Conservation (phyloP, 768 basidiomycete genomes). For the Suillus paluster region DNA sequence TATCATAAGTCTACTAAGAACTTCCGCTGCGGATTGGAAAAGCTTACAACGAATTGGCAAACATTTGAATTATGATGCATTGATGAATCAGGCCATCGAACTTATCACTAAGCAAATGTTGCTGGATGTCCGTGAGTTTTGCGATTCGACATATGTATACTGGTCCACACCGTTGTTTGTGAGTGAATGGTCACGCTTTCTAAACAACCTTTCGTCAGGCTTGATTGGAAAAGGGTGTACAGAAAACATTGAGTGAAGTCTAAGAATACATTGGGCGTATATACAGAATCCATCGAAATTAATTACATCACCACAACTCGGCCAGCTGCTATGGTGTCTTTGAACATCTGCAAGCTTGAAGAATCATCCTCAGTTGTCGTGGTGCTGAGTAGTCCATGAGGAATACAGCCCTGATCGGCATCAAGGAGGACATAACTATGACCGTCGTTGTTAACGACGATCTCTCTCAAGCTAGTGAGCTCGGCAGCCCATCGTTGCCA, state of each 20-base stretch:
- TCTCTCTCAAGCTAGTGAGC: conserved; percentile 24
- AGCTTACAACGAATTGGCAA: too few species aligned
- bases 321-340: not conserved
- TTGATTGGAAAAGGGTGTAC: not conserved
- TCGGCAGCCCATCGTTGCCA: conserved; percentile 28
- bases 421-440: conserved; percentile 32
- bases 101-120: too few species aligned
- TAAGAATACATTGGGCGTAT: too few species aligned
- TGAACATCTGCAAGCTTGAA: not conserved
- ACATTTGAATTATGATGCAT: too few species aligned
- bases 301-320: not conserved
- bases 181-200: too few species aligned
- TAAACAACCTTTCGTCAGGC: not conserved
- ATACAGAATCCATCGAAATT: not conserved
- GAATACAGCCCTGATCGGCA: conserved; percentile 23
- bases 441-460: conserved; percentile 17
- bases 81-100: too few species aligned
- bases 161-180: too few species aligned
- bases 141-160: too few species aligned
- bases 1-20: too few species aligned
- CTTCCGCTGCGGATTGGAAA: too few species aligned
- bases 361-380: not conserved
- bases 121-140: too few species aligned
- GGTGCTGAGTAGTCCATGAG: conserved; percentile 17
- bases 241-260: not conserved